These are phyloP conservation scores for Abelmoschus esculentus DNA, from an alignment of 345 rosid species.

Conservation along the genomic window DNA sequence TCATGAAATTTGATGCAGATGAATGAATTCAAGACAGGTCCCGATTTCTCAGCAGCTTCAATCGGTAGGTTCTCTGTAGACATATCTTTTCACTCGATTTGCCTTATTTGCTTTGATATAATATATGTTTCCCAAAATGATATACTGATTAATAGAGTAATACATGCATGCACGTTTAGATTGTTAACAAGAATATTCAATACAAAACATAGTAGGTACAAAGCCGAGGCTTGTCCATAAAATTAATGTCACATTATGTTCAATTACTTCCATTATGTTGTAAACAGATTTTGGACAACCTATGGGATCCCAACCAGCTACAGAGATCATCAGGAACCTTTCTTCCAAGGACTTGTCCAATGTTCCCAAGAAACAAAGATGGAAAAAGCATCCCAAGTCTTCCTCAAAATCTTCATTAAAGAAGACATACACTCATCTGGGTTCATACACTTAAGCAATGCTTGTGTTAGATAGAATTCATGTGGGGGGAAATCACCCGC, in stretches of 20 bases:
- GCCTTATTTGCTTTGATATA: neutral
- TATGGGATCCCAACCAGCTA: conserved; percentile 20
- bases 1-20: conserved; percentile 41
- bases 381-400: conserved; percentile 44
- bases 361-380: conserved; percentile 40
- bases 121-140: too few species aligned
- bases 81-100: neutral
- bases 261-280: neutral
- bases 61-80: conserved; percentile 33
- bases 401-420: conserved; percentile 33
- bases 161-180: neutral
- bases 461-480: conserved; percentile 1
- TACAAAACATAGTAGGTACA: neutral
- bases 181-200: neutral
- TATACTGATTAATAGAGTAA: neutral
- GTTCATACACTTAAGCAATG: conserved; percentile 10
- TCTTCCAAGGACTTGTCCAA: conserved; percentile 27
- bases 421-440: conserved; percentile 16
- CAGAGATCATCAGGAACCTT: conserved; percentile 22
- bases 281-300: conserved; percentile 37
- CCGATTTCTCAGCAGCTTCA: conserved; percentile 62
- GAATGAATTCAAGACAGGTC: conserved; percentile 62
- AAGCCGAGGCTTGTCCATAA: neutral
- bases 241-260: neutral
- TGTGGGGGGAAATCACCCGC: too few species aligned